A percentile compares a stretch with the other conserved stretches of the same genome.
Evolutionary conservation across 257 asterid species (phyloP).

Genomic region (Nicotiana knightiana): DNA sequence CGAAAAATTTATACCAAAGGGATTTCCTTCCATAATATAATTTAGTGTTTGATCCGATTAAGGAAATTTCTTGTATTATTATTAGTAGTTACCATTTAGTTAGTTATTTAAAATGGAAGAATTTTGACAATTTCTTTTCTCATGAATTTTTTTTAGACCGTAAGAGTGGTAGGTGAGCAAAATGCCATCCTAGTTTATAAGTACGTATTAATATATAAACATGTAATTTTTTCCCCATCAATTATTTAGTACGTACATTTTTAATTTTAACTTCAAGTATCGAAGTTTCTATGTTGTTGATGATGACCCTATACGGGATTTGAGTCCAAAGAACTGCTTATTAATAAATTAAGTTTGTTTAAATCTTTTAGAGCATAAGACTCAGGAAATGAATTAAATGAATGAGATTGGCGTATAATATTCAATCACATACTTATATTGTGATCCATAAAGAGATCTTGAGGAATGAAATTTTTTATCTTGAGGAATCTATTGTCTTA

Average conservation of each 20-base stretch:
- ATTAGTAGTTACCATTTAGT: neutral
- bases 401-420: neutral
- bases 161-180: neutral
- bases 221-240: too few relatives aligned
- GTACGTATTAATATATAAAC: too few relatives aligned
- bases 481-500: too few relatives aligned
- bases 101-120: neutral
- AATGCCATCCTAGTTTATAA: too few relatives aligned
- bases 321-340: too few relatives aligned
- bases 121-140: too few relatives aligned
- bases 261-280: too few relatives aligned
- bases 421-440: neutral
- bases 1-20: too few relatives aligned
- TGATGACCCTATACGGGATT: too few relatives aligned
- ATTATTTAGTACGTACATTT: too few relatives aligned
- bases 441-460: neutral
- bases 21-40: neutral
- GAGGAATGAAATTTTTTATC: neutral
- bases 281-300: too few relatives aligned
- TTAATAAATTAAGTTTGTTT: neutral
- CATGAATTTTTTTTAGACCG: neutral
- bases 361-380: neutral
- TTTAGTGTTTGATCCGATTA: neutral
- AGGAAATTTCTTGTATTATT: neutral
- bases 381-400: too few relatives aligned